Evolutionary conservation across 2,329 filamentous ascomycete genomes (phyloP).

Genomic region (Sporothrix globosa): DNA sequence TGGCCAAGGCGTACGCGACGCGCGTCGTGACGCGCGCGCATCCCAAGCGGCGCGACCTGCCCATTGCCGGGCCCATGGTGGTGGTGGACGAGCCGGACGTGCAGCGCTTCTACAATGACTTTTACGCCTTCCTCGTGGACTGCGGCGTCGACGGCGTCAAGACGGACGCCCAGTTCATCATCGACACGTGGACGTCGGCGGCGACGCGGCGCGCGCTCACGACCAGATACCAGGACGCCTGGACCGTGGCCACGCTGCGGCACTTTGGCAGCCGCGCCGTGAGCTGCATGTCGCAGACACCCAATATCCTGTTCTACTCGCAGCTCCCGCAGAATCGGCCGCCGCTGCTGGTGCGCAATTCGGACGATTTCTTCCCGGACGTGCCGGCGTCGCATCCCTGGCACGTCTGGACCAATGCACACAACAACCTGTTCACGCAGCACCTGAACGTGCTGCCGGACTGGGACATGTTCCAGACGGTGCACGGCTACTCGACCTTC

Average conservation of each 20-base stretch:
- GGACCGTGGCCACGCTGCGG: slow-evolving; percentile 75
- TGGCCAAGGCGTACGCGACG: slow-evolving; percentile 80
- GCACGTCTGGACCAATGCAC: slow-evolving; percentile 94
- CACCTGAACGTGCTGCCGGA: slow-evolving; percentile 87
- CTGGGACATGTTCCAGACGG: slow-evolving; percentile 72
- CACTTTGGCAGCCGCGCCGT: slow-evolving; percentile 79
- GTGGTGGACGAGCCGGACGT: slow-evolving; percentile 77
- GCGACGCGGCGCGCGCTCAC: slow-evolving; percentile 72
- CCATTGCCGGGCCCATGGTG: slow-evolving; percentile 66
- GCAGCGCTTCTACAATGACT: slow-evolving; percentile 80
- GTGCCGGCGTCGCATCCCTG: slow-evolving; percentile 81
- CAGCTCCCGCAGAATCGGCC: slow-evolving; percentile 78
- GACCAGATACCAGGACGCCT: slow-evolving; percentile 79
- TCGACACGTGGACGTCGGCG: slow-evolving; percentile 74
- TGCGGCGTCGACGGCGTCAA: slow-evolving; percentile 86
- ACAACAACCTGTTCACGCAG: slow-evolving; percentile 80
- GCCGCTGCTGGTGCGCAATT: slow-evolving; percentile 77
- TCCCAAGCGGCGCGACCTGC: slow-evolving; percentile 51
- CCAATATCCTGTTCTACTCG: slow-evolving; percentile 82
- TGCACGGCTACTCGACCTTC: slow-evolving; percentile 71
- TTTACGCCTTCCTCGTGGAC: slow-evolving; percentile 77
- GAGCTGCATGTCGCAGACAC: slow-evolving; percentile 92
- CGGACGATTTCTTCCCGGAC: slow-evolving; percentile 88
- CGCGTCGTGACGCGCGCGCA: slow-evolving; percentile 59
- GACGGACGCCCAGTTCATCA: slow-evolving; percentile 87